These are phyloP conservation scores for Stylosanthes scabra DNA, from an alignment of 331 rosid genomes.

Conservation along the genomic window DNA sequence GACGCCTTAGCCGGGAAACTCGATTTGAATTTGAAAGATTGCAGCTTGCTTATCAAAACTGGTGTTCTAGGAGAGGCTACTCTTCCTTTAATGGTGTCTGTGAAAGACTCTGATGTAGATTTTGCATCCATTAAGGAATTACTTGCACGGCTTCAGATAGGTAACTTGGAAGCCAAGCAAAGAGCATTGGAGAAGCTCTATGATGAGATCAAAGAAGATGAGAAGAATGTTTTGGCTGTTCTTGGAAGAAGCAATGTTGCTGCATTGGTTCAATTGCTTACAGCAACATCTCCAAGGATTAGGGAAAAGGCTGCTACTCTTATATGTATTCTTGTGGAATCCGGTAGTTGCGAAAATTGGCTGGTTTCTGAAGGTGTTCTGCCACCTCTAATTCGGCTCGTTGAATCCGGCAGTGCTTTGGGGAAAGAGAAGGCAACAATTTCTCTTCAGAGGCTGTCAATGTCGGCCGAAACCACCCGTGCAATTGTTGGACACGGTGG, in stretches of 20 bases:
- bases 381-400: constrained; percentile 82
- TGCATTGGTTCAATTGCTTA: constrained; percentile 83
- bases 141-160: constrained; percentile 93
- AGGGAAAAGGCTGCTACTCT: constrained; percentile 78
- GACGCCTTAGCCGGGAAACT: constrained; percentile 78
- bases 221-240: constrained; percentile 70
- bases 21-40: constrained; percentile 90
- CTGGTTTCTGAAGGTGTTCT: constrained; percentile 87
- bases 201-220: constrained; percentile 82
- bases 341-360: constrained; percentile 79
- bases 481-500: constrained; percentile 93
- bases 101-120: constrained; percentile 58
- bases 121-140: constrained; percentile 62
- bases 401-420: constrained; percentile 77
- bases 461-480: constrained; percentile 77
- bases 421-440: constrained; percentile 84
- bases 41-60: constrained; percentile 81
- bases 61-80: constrained; percentile 95
- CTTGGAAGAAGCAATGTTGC: constrained; percentile 76
- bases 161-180: constrained; percentile 85
- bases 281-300: constrained; percentile 79
- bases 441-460: constrained; percentile 85
- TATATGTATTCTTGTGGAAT: constrained; percentile 78
- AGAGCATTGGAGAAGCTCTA: constrained; percentile 76
- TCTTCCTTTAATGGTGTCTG: constrained; percentile 47